Evolutionary conservation across 2,329 filamentous ascomycete genomes (phyloP), one percentile per base, ranked within the genome.

Genomic region (Harringtonia lauricola): DNA sequence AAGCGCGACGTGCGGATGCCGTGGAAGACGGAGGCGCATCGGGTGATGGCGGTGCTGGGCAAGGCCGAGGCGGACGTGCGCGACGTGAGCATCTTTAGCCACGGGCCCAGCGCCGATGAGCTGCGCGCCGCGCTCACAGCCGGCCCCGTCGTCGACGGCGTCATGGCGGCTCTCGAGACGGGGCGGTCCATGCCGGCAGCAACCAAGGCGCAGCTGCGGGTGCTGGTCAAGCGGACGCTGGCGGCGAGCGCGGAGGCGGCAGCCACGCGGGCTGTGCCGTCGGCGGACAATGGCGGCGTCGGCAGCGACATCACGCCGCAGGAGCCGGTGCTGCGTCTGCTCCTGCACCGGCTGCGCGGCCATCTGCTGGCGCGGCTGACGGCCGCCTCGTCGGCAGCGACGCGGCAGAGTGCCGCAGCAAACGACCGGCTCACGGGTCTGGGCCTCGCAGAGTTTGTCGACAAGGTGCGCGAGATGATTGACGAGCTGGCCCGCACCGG

Each of bases 1-100:
- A 89, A 88, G 62, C 78, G 86, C 15, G 85, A 90, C 55, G 83
- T 87, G 4, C 78, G 86, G 36, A 74, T 75, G 13, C 78, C 82
- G 18, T 92, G 86, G 86, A 86, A 81, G 60, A 75, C 70, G 21
- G 82, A 89, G 60, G 82, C 83, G 0, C 66, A 69, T 3, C 77
- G 84, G n/a, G 76, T 89, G 50, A 76, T 83, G 66, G 64, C 74
- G 1, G 74, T 86, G 1, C 71, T 89, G 12, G 80, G 83, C 50
- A 54, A 52, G 41, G 73, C 68, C 14, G 58, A 62, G 31, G 17
- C 26, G 19, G 50, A 55, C 55, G 29, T 60, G 70, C 35, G 8
- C 28, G 3, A 4, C 9, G 38, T 21, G 28, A 17, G 8, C 9
- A 3, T 18, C 4, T 18, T 33, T 13, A 33, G 30, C 30, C 24